Conservation (phyloP, 768 basidiomycete genomes). For the Leccinum subtestaceum region DNA sequence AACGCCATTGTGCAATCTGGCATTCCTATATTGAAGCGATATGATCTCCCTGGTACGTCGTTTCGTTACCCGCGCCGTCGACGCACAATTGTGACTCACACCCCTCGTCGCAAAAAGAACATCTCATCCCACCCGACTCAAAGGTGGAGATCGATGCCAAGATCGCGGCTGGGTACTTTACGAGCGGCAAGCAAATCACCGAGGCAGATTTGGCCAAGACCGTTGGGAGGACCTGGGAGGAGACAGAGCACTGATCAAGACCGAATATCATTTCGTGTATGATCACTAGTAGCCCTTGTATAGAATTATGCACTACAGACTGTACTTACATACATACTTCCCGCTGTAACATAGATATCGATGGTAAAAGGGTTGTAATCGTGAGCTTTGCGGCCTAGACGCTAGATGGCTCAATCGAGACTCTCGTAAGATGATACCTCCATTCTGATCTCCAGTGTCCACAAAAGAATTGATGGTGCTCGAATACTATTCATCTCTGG, state of each 20-base stretch:
- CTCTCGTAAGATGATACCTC: too few species aligned
- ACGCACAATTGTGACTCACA: background rate
- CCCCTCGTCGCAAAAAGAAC: constrained; percentile 40
- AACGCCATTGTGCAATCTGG: constrained; percentile 89
- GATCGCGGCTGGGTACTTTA: constrained; percentile 92
- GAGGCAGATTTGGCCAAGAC: constrained; percentile 82
- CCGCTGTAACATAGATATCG: constrained; percentile 1
- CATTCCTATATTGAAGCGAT: constrained; percentile 75
- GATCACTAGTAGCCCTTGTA: background rate
- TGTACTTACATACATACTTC: background rate
- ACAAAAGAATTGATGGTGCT: too few species aligned
- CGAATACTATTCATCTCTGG: background rate
- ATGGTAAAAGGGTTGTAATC: background rate
- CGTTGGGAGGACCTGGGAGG: constrained; percentile 88
- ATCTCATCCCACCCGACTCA: constrained; percentile 87
- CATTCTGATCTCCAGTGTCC: too few species aligned
- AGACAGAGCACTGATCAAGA: constrained; percentile 66
- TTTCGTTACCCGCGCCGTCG: too few species aligned
- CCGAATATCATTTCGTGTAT: background rate
- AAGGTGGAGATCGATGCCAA: constrained; percentile 96
- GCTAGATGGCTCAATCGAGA: background rate
- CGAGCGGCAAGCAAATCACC: constrained; percentile 71
- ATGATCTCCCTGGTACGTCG: constrained; percentile 77
- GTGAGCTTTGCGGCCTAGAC: background rate
- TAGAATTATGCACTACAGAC: background rate